Percentiles rank a stretch among this genome's conserved stretches.
Conservation (phyloP, 2,329 filamentous ascomycete species). For the Curvularia hawaiiensis region DNA sequence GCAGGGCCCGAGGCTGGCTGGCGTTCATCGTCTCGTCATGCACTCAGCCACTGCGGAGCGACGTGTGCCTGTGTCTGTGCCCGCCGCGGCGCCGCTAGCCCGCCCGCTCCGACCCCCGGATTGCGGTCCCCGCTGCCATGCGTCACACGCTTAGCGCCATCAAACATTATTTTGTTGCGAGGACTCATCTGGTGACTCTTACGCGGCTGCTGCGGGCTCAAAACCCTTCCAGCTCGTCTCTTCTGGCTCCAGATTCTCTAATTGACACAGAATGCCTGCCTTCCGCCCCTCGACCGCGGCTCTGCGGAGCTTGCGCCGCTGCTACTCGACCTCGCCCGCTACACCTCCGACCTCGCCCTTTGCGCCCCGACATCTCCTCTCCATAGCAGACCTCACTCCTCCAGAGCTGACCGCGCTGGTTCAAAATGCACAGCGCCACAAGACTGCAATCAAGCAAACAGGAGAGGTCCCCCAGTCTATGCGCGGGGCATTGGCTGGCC, state of each 20-base stretch:
- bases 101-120: conserved; percentile 7
- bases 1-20: background rate
- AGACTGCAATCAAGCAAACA: conserved; percentile 73
- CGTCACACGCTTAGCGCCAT: conserved; percentile 21
- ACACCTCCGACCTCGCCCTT: conserved; percentile 59
- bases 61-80: conserved; percentile 3
- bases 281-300: conserved; percentile 37
- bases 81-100: conserved; percentile 17
- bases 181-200: conserved; percentile 28
- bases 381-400: conserved; percentile 83
- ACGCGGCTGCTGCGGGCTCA: background rate
- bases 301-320: conserved; percentile 40
- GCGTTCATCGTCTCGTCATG: conserved; percentile 21
- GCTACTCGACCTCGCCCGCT: conserved; percentile 43
- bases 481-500: conserved; percentile 67
- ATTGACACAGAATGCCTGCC: conserved; percentile 36
- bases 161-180: conserved; percentile 25
- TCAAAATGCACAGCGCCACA: conserved; percentile 78
- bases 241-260: background rate
- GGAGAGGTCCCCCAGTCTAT: conserved; percentile 65
- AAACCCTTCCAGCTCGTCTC: conserved; percentile 21
- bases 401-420: conserved; percentile 82
- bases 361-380: conserved; percentile 84
- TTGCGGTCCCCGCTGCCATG: conserved; percentile 9
- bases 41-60: conserved; percentile 20